Evolutionary conservation across 352 stramenopile genomes (phyloP).

Genomic region (Sclerospora graminicola): DNA sequence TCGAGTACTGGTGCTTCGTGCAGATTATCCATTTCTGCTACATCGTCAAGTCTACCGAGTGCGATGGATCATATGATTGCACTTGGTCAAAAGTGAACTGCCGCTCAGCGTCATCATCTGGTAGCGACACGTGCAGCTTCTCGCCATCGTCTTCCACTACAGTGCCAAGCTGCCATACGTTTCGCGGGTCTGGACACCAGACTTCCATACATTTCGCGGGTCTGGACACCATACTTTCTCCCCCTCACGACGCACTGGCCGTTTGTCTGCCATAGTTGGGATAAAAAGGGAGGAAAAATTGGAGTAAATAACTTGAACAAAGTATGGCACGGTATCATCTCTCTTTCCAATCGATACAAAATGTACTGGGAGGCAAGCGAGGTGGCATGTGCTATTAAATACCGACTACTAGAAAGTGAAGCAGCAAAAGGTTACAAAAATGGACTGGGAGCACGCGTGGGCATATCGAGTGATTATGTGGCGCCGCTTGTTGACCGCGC

Average conservation of each 20-base stretch:
- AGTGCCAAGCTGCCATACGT: slow-evolving; percentile 81
- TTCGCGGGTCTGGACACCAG: slow-evolving; percentile 75
- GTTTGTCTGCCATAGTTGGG: slow-evolving; percentile 21
- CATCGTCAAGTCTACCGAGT: slow-evolving; percentile 81
- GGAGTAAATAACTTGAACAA: slow-evolving; percentile 1
- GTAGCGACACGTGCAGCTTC: slow-evolving; percentile 74
- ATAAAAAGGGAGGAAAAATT: too few species aligned
- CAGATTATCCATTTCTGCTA: slow-evolving; percentile 91
- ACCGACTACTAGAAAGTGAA: slow-evolving; percentile 23
- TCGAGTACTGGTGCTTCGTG: slow-evolving; percentile 88
- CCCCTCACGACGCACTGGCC: slow-evolving; percentile 54
- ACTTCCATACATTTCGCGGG: too few species aligned
- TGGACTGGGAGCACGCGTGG: slow-evolving; percentile 25
- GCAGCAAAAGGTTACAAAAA: slow-evolving; percentile 18
- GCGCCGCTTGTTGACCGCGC: slow-evolving; percentile 30
- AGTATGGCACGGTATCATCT: not conserved
- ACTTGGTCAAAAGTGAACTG: slow-evolving; percentile 71
- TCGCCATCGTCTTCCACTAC: slow-evolving; percentile 81
- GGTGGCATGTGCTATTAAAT: slow-evolving; percentile 24
- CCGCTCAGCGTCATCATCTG: slow-evolving; percentile 72
- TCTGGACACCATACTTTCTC: slow-evolving; percentile 88
- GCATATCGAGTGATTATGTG: slow-evolving; percentile 33
- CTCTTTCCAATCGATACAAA: not conserved
- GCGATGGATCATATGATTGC: slow-evolving; percentile 86
- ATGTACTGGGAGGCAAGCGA: slow-evolving; percentile 32